Evolutionary conservation across 164 flowering plant genomes (phyloP).

Genomic region (Umbilicus rupestris): DNA sequence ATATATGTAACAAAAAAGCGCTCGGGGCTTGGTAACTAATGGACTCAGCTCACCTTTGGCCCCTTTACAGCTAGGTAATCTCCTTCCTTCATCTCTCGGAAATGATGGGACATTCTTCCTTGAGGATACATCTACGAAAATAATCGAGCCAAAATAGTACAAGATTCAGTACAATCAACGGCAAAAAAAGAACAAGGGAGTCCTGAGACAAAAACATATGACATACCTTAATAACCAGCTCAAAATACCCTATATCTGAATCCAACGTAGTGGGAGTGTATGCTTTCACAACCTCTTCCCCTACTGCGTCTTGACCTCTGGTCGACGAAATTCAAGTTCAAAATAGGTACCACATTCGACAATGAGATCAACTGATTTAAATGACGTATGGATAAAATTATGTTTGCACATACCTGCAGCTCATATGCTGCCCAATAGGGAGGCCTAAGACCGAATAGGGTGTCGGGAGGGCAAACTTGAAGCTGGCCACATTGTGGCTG

Average conservation of each 20-base stretch:
- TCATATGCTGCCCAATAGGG: constrained; percentile 29
- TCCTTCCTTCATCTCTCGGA: constrained; percentile 26
- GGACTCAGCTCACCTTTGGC: constrained; percentile 25
- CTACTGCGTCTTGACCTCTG: constrained; percentile 25
- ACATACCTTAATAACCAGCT: constrained; percentile 25
- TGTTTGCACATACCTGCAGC: constrained; percentile 17
- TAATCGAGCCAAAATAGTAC: not conserved
- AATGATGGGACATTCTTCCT: constrained; percentile 33
- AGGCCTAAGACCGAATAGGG: constrained; percentile 26
- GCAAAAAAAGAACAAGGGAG: too few species aligned
- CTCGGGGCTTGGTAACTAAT: not conserved
- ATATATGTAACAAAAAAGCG: not conserved
- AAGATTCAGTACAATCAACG: not conserved
- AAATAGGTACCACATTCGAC: not conserved
- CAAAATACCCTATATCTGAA: constrained; percentile 29
- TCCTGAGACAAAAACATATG: not conserved
- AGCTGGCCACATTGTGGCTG: constrained; percentile 28
- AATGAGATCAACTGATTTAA: not conserved
- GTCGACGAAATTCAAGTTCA: not conserved
- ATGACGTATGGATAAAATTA: not conserved
- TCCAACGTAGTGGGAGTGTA: constrained; percentile 29
- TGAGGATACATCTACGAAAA: constrained; percentile 27
- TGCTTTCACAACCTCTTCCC: constrained; percentile 24
- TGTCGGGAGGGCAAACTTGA: constrained; percentile 25
- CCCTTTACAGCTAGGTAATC: constrained; percentile 30